These are phyloP conservation scores for Fistulinella prunicolor DNA, from an alignment of 768 basidiomycete species.

Conservation along the genomic window DNA sequence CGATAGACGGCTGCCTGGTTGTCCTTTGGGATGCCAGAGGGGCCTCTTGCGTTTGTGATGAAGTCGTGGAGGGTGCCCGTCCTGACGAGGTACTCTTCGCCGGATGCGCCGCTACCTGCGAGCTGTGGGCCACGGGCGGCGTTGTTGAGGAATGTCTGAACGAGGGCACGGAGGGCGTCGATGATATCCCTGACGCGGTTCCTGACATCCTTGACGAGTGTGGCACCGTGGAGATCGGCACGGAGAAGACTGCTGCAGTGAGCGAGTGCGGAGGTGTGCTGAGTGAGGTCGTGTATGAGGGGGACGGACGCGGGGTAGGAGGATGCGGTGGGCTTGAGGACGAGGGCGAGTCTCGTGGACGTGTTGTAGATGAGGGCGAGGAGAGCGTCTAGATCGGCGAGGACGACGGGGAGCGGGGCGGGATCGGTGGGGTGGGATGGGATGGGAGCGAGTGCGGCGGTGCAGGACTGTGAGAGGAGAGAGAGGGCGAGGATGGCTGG, in stretches of 20 bases:
- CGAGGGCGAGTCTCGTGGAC: conserved; percentile 60
- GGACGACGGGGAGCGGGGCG: conserved; percentile 36
- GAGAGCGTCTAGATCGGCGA: conserved; percentile 55
- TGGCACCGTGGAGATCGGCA: conserved; percentile 40
- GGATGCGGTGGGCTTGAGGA: conserved; percentile 54
- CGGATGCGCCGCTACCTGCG: too few species aligned
- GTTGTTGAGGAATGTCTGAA: conserved; percentile 41
- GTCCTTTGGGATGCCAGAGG: conserved; percentile 49
- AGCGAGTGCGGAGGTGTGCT: conserved; percentile 46
- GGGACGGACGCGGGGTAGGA: conserved; percentile 47
- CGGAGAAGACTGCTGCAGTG: conserved; percentile 49
- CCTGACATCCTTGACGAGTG: conserved; percentile 44
- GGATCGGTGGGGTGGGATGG: not conserved
- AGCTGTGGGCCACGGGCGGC: too few species aligned
- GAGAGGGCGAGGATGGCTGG: conserved; percentile 16
- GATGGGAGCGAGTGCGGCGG: conserved; percentile 15
- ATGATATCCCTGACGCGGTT: conserved; percentile 42
- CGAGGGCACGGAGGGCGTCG: conserved; percentile 42
- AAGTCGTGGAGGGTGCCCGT: conserved; percentile 62
- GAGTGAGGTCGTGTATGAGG: conserved; percentile 52
- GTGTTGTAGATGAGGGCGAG: conserved; percentile 55
- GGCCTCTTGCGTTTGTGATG: conserved; percentile 48
- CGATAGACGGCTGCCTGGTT: conserved; percentile 58
- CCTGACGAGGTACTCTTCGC: conserved; percentile 52
- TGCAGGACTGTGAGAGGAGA: conserved; percentile 16